Conservation (phyloP, 306 rosid species). For the Rubus parviflorus region DNA sequence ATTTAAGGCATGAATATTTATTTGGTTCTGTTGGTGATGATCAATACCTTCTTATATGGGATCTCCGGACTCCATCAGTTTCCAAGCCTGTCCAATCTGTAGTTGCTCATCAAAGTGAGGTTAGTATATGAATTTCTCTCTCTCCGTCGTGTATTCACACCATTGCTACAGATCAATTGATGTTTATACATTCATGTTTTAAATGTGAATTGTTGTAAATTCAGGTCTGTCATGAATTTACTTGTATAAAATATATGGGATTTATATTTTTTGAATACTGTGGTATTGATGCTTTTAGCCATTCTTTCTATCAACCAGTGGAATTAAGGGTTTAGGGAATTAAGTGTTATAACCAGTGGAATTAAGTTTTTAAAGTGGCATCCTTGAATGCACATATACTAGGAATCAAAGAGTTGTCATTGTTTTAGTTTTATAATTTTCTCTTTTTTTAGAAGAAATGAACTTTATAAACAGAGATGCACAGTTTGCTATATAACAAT, state of each 20-base stretch:
- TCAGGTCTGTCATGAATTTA: not conserved
- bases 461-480: not conserved
- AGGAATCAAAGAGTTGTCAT: not conserved
- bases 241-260: not conserved
- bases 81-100: slow-evolving; percentile 92
- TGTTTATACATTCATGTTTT: not conserved
- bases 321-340: no score
- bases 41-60: slow-evolving; percentile 88
- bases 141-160: not conserved
- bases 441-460: not conserved
- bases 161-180: not conserved
- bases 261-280: not conserved
- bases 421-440: not conserved
- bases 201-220: not conserved
- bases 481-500: not conserved
- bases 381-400: not conserved
- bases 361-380: not conserved
- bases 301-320: not conserved
- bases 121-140: slow-evolving; percentile 22
- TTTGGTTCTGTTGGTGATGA: slow-evolving; percentile 99
- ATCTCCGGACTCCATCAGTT: slow-evolving; percentile 77
- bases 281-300: not conserved
- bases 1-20: slow-evolving; percentile 95
- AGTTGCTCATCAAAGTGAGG: slow-evolving; percentile 96
- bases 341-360: slow-evolving; percentile 6